A percentile compares a stretch with the other conserved stretches of the same genome.
Conservation (phyloP, 805 yeast genomes). For the Saccharomycopsis lassenensis region DNA sequence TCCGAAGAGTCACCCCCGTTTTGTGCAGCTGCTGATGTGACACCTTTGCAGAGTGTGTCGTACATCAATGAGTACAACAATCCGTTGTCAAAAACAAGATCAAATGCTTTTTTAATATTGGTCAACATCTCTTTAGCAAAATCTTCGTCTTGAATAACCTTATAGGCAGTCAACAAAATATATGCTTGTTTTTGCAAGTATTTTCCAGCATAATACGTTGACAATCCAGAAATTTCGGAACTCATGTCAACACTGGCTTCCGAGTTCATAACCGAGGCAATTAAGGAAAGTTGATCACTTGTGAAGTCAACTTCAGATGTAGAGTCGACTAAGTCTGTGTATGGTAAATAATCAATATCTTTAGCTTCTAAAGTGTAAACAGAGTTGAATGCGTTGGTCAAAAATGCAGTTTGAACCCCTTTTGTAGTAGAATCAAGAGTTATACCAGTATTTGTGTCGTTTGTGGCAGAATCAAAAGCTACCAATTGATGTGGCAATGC, state of each 20-base stretch:
- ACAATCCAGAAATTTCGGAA: constrained; percentile 28
- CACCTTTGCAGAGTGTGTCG: constrained; percentile 45
- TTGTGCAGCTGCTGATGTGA: constrained; percentile 37
- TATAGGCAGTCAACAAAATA: constrained; percentile 39
- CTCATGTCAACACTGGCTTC: constrained; percentile 31
- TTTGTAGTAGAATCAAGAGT: constrained; percentile 36
- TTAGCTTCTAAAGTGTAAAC: constrained; percentile 22
- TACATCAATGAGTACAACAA: constrained; percentile 41
- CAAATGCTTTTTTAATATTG: constrained; percentile 34
- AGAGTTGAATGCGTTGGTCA: constrained; percentile 24
- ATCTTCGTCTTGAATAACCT: constrained; percentile 33
- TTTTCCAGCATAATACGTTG: constrained; percentile 45
- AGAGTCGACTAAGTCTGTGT: constrained; percentile 19
- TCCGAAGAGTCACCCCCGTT: constrained; percentile 26
- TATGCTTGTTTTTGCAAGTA: constrained; percentile 46
- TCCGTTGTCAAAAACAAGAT: constrained; percentile 28
- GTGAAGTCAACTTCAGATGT: constrained; percentile 26
- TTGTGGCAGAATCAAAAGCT: constrained; percentile 24
- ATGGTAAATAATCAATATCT: constrained; percentile 22
- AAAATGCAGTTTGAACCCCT: constrained; percentile 36
- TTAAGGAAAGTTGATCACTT: constrained; percentile 27
- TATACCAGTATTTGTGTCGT: constrained; percentile 30
- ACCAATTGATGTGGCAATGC: constrained; percentile 43
- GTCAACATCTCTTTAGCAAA: constrained; percentile 28
- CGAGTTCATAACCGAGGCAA: constrained; percentile 35